Percentiles rank a stretch among this genome's conserved stretches.
phyloP scores from a whole-genome alignment of 192 early-diverging fungal species.

The Chytriomyces hyalinus region DNA sequence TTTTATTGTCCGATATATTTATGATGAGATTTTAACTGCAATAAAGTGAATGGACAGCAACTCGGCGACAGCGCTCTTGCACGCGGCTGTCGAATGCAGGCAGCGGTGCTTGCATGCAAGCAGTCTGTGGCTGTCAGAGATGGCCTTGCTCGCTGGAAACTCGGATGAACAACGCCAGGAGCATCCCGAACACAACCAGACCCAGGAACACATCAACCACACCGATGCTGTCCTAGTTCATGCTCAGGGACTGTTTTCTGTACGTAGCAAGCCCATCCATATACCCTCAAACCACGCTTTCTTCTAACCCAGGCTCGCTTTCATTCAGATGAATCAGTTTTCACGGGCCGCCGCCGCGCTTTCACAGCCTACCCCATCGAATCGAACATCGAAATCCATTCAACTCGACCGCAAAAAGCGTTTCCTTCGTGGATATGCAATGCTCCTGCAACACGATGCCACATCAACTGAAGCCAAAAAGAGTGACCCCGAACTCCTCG shows the following conservation, averaged over 20 bases:
- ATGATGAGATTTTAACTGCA: neutral
- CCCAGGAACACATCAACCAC: neutral
- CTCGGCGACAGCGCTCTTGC: neutral
- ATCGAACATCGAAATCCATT: neutral
- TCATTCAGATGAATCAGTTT: neutral
- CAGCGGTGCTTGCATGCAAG: neutral
- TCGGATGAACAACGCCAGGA: neutral
- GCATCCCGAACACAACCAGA: neutral
- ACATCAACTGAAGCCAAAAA: no score
- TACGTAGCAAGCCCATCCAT: neutral
- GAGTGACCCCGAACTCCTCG: neutral
- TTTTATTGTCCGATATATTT: neutral
- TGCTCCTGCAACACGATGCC: neutral
- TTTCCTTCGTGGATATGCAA: neutral
- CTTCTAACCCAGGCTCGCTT: neutral
- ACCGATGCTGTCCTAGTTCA: neutral
- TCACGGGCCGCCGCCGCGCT: neutral
- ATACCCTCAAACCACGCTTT: neutral
- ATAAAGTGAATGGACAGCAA: constrained; percentile 38
- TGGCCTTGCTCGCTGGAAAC: neutral
- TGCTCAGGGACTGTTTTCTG: neutral
- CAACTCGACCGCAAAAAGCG: neutral
- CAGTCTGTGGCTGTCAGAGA: neutral
- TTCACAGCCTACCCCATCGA: neutral
- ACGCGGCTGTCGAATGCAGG: neutral